A percentile compares a stretch with the other conserved stretches of the same genome.
Evolutionary conservation across 1,139 yeast species (phyloP).

Genomic region (Spathaspora sp.): DNA sequence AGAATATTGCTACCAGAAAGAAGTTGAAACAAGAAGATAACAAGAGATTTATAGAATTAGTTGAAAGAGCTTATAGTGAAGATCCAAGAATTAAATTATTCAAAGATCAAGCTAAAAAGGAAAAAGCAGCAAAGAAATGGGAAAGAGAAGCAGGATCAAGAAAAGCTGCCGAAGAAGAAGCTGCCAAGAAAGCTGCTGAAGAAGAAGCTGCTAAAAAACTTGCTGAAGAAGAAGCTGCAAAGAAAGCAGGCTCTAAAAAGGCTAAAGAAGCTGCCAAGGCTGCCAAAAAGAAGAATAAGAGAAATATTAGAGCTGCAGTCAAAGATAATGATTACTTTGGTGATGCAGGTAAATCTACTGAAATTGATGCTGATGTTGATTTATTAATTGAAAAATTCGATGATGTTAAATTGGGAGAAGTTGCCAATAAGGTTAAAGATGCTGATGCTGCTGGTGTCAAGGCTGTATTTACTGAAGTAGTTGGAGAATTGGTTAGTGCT

Average conservation of each 20-base stretch:
- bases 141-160: slow-evolving; percentile 97
- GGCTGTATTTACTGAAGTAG: slow-evolving; percentile 49
- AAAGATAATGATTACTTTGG: slow-evolving; percentile 88
- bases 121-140: slow-evolving; percentile 94
- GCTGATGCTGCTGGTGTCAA: slow-evolving; percentile 54
- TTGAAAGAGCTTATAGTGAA: slow-evolving; percentile 82
- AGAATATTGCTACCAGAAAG: slow-evolving; percentile 94
- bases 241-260: slow-evolving; percentile 76
- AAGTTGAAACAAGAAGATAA: slow-evolving; percentile 98
- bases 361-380: slow-evolving; percentile 78
- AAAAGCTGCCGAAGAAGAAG: slow-evolving; percentile 89
- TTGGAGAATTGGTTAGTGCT: slow-evolving; percentile 38
- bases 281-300: slow-evolving; percentile 98
- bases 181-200: slow-evolving; percentile 79
- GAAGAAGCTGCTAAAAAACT: slow-evolving; percentile 72
- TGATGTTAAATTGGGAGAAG: slow-evolving; percentile 69
- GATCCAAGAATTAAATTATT: slow-evolving; percentile 94
- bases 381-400: slow-evolving; percentile 75
- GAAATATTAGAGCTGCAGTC: slow-evolving; percentile 78
- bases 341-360: slow-evolving; percentile 62
- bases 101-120: slow-evolving; percentile 93
- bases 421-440: slow-evolving; percentile 61
- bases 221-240: slow-evolving; percentile 71
- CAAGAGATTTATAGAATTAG: slow-evolving; percentile 81
- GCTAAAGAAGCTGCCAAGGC: slow-evolving; percentile 96